Evolutionary conservation across 164 flowering plant genomes (phyloP).

Genomic region (Stephania cephalantha): DNA sequence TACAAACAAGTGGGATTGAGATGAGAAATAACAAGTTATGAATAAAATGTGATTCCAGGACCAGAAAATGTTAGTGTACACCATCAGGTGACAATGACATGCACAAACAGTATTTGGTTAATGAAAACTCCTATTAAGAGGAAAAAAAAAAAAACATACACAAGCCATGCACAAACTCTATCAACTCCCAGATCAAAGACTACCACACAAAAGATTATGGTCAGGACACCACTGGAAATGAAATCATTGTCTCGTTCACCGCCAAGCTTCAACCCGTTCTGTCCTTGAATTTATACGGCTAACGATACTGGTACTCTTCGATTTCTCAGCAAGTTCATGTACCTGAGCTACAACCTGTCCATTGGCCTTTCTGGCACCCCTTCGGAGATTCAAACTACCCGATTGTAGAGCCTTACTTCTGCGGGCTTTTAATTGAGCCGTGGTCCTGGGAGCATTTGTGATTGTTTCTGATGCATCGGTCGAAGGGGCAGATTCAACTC

Average conservation of each 20-base stretch:
- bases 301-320: constrained; percentile 40
- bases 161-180: constrained; percentile 13
- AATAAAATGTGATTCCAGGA: not conserved
- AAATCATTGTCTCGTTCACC: constrained; percentile 31
- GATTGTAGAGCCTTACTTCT: constrained; percentile 27
- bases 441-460: constrained; percentile 6
- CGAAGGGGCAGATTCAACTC: constrained; percentile 15
- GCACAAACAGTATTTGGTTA: not conserved
- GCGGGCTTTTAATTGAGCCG: constrained; percentile 1
- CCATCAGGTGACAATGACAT: not conserved
- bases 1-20: not conserved
- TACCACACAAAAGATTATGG: not conserved
- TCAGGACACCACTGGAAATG: not conserved
- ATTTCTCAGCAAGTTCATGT: constrained; percentile 29
- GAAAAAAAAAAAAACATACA: constrained; percentile 12
- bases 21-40: not conserved
- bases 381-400: constrained; percentile 24
- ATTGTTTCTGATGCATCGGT: constrained; percentile 7
- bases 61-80: constrained; percentile 2
- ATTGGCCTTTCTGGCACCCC: constrained; percentile 20
- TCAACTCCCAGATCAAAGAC: constrained; percentile 9
- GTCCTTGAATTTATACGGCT: constrained; percentile 45
- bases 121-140: constrained; percentile 9
- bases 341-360: constrained; percentile 19
- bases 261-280: constrained; percentile 76